Evolutionary conservation across 2,329 filamentous ascomycete genomes (phyloP).

Genomic region (Geoglossum cookeanum): DNA sequence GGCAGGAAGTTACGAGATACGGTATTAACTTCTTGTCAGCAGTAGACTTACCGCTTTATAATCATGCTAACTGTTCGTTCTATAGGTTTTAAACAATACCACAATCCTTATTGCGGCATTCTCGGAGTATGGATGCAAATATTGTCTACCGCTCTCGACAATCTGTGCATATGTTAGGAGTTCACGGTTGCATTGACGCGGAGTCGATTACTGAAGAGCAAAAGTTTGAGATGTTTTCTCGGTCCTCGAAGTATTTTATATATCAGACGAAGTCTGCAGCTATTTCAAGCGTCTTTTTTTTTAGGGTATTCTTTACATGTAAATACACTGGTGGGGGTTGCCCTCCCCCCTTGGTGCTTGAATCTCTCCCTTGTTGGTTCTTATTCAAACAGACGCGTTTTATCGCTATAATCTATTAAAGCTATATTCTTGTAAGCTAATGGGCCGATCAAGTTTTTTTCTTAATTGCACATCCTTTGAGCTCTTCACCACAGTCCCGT

Average conservation of each 20-base stretch:
- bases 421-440: not conserved
- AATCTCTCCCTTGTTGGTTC: not conserved
- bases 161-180: not conserved
- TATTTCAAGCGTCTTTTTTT: not conserved
- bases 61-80: not conserved
- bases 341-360: not conserved
- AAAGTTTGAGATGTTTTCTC: not conserved
- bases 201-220: not conserved
- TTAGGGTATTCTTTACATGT: not conserved
- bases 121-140: not conserved
- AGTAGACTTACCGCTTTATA: not conserved
- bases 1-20: constrained; percentile 92
- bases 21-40: constrained; percentile 29
- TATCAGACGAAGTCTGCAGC: not conserved
- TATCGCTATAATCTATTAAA: not conserved
- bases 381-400: not conserved
- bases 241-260: not conserved
- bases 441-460: not conserved
- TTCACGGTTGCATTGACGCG: not conserved
- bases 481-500: not conserved
- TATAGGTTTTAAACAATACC: not conserved
- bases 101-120: not conserved
- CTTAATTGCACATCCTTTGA: not conserved
- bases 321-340: not conserved
- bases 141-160: not conserved